phyloP scores from a whole-genome alignment of 2,329 filamentous ascomycete genomes.

The Zymoseptoria passerinii region DNA sequence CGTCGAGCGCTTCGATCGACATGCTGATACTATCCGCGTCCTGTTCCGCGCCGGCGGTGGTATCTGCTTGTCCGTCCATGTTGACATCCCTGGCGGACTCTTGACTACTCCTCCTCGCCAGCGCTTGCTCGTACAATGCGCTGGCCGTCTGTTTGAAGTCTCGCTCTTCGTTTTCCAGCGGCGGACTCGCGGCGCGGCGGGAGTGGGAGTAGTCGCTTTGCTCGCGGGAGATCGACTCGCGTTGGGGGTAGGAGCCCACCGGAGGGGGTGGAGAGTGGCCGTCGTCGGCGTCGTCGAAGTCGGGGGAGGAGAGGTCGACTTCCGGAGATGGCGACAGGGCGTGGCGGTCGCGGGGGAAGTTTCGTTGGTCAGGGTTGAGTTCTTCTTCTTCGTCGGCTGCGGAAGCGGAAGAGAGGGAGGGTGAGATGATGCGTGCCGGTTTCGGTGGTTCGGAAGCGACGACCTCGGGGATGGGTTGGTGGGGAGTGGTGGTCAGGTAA shows the following conservation, averaged over 20 bases:
- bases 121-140: slow-evolving; percentile 57
- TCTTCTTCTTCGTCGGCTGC: slow-evolving; percentile 61
- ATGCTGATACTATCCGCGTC: slow-evolving; percentile 25
- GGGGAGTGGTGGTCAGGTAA: slow-evolving; percentile 81
- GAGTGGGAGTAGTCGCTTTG: slow-evolving; percentile 46
- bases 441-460: slow-evolving; percentile 25
- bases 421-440: slow-evolving; percentile 62
- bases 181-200: slow-evolving; percentile 71
- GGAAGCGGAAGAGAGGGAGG: slow-evolving; percentile 70
- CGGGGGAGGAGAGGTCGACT: slow-evolving; percentile 78
- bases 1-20: slow-evolving; percentile 27
- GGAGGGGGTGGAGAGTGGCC: slow-evolving; percentile 54
- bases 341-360: slow-evolving; percentile 47
- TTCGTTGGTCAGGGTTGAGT: slow-evolving; percentile 12
- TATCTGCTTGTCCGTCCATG: slow-evolving; percentile 23
- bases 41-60: slow-evolving; percentile 26
- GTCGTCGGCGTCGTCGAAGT: slow-evolving; percentile 70
- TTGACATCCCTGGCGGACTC: slow-evolving; percentile 29
- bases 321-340: slow-evolving; percentile 86
- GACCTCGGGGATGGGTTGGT: slow-evolving; percentile 67
- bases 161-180: slow-evolving; percentile 86
- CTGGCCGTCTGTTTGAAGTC: slow-evolving; percentile 96
- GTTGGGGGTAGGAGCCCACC: slow-evolving; percentile 53
- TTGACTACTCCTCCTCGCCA: slow-evolving; percentile 36
- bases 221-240: slow-evolving; percentile 30